A percentile compares a stretch with the other conserved stretches of the same genome.
phyloP scores from a whole-genome alignment of 768 basidiomycete species.

The Pholiota conissans region DNA sequence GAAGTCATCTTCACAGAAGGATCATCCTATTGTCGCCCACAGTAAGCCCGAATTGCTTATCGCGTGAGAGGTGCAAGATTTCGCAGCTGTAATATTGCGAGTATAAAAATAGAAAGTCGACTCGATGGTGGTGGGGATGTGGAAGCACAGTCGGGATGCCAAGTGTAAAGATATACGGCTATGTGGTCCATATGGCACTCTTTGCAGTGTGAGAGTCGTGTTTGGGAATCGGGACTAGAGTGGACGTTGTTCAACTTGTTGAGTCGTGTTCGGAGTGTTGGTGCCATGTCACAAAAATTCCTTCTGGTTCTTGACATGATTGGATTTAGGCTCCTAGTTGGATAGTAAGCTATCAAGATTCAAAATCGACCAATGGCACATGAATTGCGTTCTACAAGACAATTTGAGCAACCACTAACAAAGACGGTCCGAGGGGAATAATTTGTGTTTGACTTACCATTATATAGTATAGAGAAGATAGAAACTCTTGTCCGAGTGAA shows the following conservation, averaged over 20 bases:
- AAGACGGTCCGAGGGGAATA: background rate
- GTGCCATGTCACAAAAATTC: background rate
- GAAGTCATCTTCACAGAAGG: background rate
- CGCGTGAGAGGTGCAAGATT: constrained; percentile 13
- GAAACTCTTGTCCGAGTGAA: too few relatives aligned
- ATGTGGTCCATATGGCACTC: background rate
- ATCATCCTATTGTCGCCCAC: constrained; percentile 3
- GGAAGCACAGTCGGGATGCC: background rate
- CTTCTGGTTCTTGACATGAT: background rate
- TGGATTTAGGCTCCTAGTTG: background rate
- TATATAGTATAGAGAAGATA: too few relatives aligned
- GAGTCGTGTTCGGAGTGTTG: background rate
- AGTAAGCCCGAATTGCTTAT: constrained; percentile 13
- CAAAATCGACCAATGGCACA: too few relatives aligned
- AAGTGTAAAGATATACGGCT: background rate
- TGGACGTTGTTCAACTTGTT: background rate
- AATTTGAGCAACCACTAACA: too few relatives aligned
- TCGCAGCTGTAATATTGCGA: background rate
- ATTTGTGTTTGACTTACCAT: background rate
- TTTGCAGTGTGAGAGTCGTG: background rate
- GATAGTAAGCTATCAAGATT: too few relatives aligned
- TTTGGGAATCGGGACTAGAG: background rate
- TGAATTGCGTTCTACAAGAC: too few relatives aligned
- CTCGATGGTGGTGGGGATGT: background rate
- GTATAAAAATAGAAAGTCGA: background rate